Evolutionary conservation across 225 moss, liverwort and hornwort genomes (phyloP), one percentile per base, ranked within the genome.

Genomic region (Straminergon stramineum): DNA sequence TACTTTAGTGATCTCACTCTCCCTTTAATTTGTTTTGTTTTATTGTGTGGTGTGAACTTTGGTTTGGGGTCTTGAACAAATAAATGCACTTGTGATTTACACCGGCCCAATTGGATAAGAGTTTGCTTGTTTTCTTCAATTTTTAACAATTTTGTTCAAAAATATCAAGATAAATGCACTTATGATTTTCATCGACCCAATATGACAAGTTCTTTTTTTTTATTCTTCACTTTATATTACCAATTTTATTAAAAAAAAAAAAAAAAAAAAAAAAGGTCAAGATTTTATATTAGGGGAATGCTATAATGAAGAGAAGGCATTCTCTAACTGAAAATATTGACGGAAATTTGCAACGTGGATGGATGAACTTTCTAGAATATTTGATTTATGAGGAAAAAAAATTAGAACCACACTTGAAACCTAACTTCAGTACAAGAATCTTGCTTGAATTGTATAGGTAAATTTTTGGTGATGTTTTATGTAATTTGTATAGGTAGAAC

Each of bases 361-460:
- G 23, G 23, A 35, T 78, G 23, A 77, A 55, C 15, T 22, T 53
- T 5, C 2, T 9, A 77, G 2, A 32, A 20, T 75, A 5, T 32
- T 11, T 30, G 4, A 7, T 51, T n/a, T 20, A 20, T 34, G 35
- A 77, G 5, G 15, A 6, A 37, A 37, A 23, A 15, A 14, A 23
- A n/a, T 23, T 14, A 24, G 15, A 24, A 15, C 0, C 10, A 24
- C 7, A 14, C 3, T 35, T 77, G 9, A 35, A 77, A 0, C 1
- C 3, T 16, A 10, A 56, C 0, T n/a, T 0, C 0, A 0, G 9
- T 56, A 6, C 0, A 0, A 4, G n/a, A 18, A 11, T 8, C 26
- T n/a, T n/a, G 0, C 5, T 58, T n/a, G 12, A 60, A 60, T 39
- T 60, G 7, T 58, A 11, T 4, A n/a, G 0, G 4, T 3, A 39